A percentile compares a stretch with the other conserved stretches of the same genome.
These are phyloP conservation scores for Neurospora crassa DNA, from an alignment of 2,329 filamentous ascomycete genomes.

Conservation along the genomic window DNA sequence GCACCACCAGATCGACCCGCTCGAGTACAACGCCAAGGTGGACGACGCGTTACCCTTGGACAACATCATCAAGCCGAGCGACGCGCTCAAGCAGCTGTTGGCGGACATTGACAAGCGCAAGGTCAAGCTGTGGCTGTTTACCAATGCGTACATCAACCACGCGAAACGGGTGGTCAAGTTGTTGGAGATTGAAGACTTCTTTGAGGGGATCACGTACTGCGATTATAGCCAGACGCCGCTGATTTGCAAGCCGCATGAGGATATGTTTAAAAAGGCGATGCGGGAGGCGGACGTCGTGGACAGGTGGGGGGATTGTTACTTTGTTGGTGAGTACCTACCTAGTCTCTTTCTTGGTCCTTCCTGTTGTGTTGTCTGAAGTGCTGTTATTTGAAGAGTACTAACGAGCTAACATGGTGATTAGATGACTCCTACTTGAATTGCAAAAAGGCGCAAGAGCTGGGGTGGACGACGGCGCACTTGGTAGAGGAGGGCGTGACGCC, in stretches of 20 bases:
- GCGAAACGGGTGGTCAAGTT: constrained; percentile 73
- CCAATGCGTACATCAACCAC: constrained; percentile 90
- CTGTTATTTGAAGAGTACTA: too few species aligned
- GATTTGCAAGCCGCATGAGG: constrained; percentile 75
- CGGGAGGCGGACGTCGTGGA: constrained; percentile 63
- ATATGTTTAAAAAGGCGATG: constrained; percentile 88
- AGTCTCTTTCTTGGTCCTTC: too few species aligned
- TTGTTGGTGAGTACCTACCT: constrained; percentile 60
- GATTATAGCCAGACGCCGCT: constrained; percentile 69
- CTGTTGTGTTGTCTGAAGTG: background rate
- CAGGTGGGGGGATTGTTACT: constrained; percentile 67
- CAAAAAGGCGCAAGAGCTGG: constrained; percentile 62
- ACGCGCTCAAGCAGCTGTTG: constrained; percentile 64
- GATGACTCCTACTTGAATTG: constrained; percentile 87
- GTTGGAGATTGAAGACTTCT: constrained; percentile 74
- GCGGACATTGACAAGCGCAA: constrained; percentile 74
- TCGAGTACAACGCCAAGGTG: constrained; percentile 90
- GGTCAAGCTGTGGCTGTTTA: constrained; percentile 87
- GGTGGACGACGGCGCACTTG: constrained; percentile 81
- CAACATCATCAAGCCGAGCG: constrained; percentile 69
- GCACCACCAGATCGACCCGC: constrained; percentile 87
- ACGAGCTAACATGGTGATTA: constrained; percentile 25
- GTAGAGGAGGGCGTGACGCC: constrained; percentile 63
- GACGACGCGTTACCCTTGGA: constrained; percentile 91
- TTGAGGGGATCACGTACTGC: constrained; percentile 92